Percentiles rank a stretch among this genome's conserved stretches.
These are phyloP conservation scores for Acaromyces ingoldii DNA, from an alignment of 1,284 basidiomycete genomes.

Conservation along the genomic window DNA sequence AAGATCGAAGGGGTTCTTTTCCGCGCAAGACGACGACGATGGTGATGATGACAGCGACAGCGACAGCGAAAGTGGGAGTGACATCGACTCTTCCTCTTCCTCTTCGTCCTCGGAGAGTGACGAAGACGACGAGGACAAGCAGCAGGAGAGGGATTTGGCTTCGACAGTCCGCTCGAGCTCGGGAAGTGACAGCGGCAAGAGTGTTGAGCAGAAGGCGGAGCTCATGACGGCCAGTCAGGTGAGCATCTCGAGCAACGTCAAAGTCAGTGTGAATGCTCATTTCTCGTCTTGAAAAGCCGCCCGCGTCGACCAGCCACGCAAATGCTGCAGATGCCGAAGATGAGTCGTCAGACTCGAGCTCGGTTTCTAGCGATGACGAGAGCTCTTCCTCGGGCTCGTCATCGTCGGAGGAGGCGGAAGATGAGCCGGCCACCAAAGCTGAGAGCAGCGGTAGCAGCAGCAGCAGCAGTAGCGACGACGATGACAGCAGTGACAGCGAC, in stretches of 20 bases:
- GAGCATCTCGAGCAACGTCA: too few relatives aligned
- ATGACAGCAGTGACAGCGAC: not conserved
- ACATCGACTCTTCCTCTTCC: not conserved
- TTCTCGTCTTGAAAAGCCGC: too few relatives aligned
- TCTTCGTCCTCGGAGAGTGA: not conserved
- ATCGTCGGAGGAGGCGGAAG: too few relatives aligned
- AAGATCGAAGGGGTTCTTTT: too few relatives aligned
- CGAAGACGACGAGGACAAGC: not conserved
- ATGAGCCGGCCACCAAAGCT: conserved; percentile 11
- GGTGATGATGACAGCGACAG: conserved; percentile 1
- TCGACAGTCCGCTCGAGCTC: not conserved
- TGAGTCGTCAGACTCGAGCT: conserved; percentile 9
- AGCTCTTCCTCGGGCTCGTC: not conserved
- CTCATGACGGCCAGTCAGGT: not conserved
- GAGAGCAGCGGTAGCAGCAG: conserved; percentile 18
- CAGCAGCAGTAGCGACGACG: conserved; percentile 23
- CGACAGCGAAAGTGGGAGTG: not conserved
- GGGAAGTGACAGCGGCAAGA: not conserved
- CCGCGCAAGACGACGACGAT: not conserved
- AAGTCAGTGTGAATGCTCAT: too few relatives aligned
- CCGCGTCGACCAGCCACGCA: not conserved
- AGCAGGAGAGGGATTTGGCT: too few relatives aligned
- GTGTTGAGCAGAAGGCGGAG: not conserved
- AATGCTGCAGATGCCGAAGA: not conserved
- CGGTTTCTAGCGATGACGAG: conserved; percentile 7